Evolutionary conservation across 1,139 yeast genomes (phyloP).

Genomic region (Geotrichum klebahnii): DNA sequence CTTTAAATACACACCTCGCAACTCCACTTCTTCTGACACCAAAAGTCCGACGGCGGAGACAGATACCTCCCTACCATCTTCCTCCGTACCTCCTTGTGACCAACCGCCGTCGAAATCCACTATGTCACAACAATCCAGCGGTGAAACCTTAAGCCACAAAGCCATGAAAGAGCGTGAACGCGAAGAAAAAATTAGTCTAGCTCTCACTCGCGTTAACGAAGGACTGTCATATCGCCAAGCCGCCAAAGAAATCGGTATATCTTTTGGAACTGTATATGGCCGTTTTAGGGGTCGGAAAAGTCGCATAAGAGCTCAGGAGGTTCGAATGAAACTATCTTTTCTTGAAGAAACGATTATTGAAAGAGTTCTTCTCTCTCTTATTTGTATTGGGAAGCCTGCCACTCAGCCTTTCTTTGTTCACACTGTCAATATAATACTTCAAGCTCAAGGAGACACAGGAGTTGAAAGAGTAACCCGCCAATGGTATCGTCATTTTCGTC

Average conservation of each 20-base stretch:
- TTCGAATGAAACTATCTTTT: constrained; percentile 22
- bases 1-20: too few species aligned
- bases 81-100: too few species aligned
- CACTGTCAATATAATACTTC: constrained; percentile 20
- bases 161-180: constrained; percentile 21
- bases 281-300: constrained; percentile 23
- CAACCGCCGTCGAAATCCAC: too few species aligned
- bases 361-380: constrained; percentile 18
- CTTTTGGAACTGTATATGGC: constrained; percentile 23
- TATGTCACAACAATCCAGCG: too few species aligned
- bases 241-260: constrained; percentile 23
- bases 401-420: constrained; percentile 22
- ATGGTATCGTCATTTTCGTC: constrained; percentile 23
- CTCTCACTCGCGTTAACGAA: constrained; percentile 20
- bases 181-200: constrained; percentile 21
- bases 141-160: constrained; percentile 9
- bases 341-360: constrained; percentile 22
- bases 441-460: constrained; percentile 22
- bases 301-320: constrained; percentile 22
- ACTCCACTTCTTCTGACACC: not conserved
- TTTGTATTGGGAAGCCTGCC: constrained; percentile 20
- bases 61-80: too few species aligned
- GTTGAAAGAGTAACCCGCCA: constrained; percentile 22
- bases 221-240: constrained; percentile 23
- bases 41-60: too few species aligned